A percentile compares a stretch with the other conserved stretches of the same genome.
phyloP scores from a whole-genome alignment of 257 asterid species.

The Cruciata laevipes region DNA sequence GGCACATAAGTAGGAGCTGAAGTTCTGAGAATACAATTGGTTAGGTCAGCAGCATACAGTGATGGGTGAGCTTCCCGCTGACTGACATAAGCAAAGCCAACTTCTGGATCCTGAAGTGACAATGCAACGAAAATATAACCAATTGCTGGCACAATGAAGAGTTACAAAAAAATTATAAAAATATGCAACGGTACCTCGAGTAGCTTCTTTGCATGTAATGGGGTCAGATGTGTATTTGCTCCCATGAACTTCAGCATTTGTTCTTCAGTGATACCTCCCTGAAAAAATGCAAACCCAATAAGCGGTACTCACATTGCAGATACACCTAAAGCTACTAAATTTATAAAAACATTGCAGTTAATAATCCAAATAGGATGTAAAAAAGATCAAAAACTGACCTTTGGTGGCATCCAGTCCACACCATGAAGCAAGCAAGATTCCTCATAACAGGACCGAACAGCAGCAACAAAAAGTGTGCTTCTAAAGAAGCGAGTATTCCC shows the following conservation, averaged over 20 bases:
- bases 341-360: background rate
- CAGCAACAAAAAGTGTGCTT: conserved; percentile 95
- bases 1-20: background rate
- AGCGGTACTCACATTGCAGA: background rate
- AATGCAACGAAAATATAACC: conserved; percentile 8
- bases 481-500: conserved; percentile 93
- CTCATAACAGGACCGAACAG: conserved; percentile 93
- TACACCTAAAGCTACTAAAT: background rate
- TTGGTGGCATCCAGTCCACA: conserved; percentile 98
- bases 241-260: conserved; percentile 97
- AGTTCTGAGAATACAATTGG: conserved; percentile 6
- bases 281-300: conserved; percentile 14
- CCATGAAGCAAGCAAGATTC: conserved; percentile 98
- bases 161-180: background rate
- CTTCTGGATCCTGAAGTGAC: conserved; percentile 68
- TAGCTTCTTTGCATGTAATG: conserved; percentile 64
- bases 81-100: conserved; percentile 91
- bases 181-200: conserved; percentile 54
- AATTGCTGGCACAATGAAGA: conserved; percentile 1
- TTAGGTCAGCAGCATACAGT: conserved; percentile 53
- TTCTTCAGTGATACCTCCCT: conserved; percentile 99
- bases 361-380: background rate
- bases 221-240: conserved; percentile 66
- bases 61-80: conserved; percentile 94
- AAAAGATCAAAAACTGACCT: conserved; percentile 35